Conservation (phyloP, 768 basidiomycete species). For the Tricholoma sp. region DNA sequence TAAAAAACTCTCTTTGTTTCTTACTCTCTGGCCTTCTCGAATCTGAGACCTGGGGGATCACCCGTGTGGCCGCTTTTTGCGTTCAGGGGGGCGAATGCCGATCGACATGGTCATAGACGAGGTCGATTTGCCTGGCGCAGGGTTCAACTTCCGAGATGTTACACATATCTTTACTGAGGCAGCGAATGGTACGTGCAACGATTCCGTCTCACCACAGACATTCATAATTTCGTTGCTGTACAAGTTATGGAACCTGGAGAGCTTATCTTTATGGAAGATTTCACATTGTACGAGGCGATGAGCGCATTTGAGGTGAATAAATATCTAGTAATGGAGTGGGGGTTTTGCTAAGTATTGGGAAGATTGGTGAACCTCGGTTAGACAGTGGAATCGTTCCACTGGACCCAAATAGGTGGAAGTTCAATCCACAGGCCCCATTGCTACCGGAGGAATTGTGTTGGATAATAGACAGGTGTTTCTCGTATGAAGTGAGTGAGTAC, state of each 20-base stretch:
- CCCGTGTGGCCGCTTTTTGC: background rate
- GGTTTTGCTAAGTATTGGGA: conserved; percentile 12
- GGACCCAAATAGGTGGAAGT: conserved; percentile 40
- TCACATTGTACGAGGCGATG: conserved; percentile 87
- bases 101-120: conserved; percentile 6
- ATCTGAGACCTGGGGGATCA: background rate
- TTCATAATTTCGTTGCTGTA: background rate
- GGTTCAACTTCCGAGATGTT: conserved; percentile 58
- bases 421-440: conserved; percentile 59
- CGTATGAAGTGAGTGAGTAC: conserved; percentile 62
- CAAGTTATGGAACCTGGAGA: conserved; percentile 58
- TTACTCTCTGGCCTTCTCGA: background rate
- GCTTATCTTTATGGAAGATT: conserved; percentile 62
- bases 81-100: background rate
- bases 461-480: conserved; percentile 74
- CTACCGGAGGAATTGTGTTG: conserved; percentile 82
- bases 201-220: background rate
- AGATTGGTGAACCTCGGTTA: conserved; percentile 89
- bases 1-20: background rate
- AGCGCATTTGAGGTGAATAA: conserved; percentile 76
- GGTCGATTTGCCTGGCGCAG: conserved; percentile 45
- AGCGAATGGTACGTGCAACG: conserved; percentile 44
- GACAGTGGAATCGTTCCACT: conserved; percentile 66
- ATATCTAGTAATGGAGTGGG: background rate
- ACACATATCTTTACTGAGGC: conserved; percentile 56